Base-by-base conservation (phyloP, 2,329 filamentous ascomycete species). In the Lomentospora prolificans region DNA sequence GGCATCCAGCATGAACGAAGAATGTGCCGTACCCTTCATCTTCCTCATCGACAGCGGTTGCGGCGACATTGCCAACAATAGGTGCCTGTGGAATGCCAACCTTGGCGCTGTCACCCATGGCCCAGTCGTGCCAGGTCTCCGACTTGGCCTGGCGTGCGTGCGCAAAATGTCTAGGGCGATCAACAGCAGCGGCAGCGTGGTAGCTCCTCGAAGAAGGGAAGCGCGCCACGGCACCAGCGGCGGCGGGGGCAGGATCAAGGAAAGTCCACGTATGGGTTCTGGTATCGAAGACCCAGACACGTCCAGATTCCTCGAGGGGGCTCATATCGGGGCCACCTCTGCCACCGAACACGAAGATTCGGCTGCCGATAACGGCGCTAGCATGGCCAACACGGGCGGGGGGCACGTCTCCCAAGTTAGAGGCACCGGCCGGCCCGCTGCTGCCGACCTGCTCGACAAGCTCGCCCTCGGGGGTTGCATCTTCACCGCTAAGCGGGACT, bases 301-400 rank as follows among this genome's bases (percentile, higher is more conserved):
- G 75, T 14, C 90, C 90, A 9, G 74, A 67, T 64, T 95, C 90
- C 54, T 91, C 81, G 9, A 95, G 74, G 0, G 88, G 82, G 1
- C 79, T 73, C 80, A 88, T 85, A 27, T 81, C 82, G 3, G 76
- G 70, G 0, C 86, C 86, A 31, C 86, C 85, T 48, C 88, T 83
- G 8, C 90, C 90, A 51, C 89, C 90, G 68, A 91, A 95, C 44
- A 95, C 60, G 69, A 92, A 92, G 63, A 95, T 83, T 22, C 82
- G 83, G 48, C 79, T 77, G 57, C 84, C 78, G 57, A 94, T 79
- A 1, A 82, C 77, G 10, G 85, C 80, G 0, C 85, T 81, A 31
- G 89, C 85, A 61, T 89, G 81, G 19, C 90, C 90, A 2, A 91
- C 81, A 19, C 90, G 81, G 2, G 88, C 77, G 1, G 75, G 69